These are phyloP conservation scores for Aspergillus aculeatus DNA, from an alignment of 2,329 filamentous ascomycete species.

Conservation along the genomic window DNA sequence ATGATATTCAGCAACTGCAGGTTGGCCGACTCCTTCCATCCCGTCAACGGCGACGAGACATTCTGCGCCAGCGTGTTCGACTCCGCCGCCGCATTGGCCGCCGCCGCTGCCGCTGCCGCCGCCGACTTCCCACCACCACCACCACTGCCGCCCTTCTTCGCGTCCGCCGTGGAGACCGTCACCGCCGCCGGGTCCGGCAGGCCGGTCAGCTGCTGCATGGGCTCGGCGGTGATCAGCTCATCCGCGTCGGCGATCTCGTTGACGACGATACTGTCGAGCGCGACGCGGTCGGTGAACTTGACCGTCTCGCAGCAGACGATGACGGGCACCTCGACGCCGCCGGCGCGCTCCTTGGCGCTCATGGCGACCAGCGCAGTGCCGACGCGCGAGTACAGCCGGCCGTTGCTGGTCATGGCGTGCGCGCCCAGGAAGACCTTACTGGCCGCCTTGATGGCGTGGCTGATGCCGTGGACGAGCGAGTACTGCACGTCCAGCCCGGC, in stretches of 20 bases:
- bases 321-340: constrained; percentile 68
- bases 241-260: constrained; percentile 86
- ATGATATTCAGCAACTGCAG: constrained; percentile 71
- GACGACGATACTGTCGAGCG: constrained; percentile 86
- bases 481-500: constrained; percentile 78
- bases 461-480: constrained; percentile 73
- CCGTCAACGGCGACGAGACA: constrained; percentile 42
- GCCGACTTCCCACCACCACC: constrained; percentile 19
- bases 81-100: constrained; percentile 24
- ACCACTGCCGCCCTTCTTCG: constrained; percentile 32
- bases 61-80: constrained; percentile 25
- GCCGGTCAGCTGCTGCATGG: constrained; percentile 34
- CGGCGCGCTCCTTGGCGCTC: constrained; percentile 64
- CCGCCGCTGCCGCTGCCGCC: constrained; percentile 2
- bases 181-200: constrained; percentile 28
- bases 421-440: constrained; percentile 80
- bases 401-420: constrained; percentile 94
- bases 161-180: constrained; percentile 17
- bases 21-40: constrained; percentile 59
- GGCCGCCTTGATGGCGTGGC: constrained; percentile 68
- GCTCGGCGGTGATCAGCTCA: constrained; percentile 51
- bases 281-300: constrained; percentile 89
- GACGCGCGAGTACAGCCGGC: constrained; percentile 80
- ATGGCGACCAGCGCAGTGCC: constrained; percentile 87
- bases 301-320: constrained; percentile 90